Conservation (phyloP, 352 stramenopile genomes). For the Phytopythium cucurbitacearum region DNA sequence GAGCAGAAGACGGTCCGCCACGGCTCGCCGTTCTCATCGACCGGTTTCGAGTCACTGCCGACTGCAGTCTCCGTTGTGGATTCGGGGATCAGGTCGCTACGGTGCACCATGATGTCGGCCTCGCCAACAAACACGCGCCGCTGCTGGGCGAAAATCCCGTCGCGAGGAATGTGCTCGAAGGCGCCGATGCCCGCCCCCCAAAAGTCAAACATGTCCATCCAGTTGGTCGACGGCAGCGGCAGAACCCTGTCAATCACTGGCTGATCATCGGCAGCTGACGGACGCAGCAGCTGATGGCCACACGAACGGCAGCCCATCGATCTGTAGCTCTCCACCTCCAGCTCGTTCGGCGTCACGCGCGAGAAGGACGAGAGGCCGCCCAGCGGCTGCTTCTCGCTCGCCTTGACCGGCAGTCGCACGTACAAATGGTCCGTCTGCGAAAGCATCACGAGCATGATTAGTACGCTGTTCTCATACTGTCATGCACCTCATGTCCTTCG, state of each 20-base stretch:
- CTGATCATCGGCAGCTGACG: background rate
- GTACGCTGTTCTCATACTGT: background rate
- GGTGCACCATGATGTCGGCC: constrained; percentile 59
- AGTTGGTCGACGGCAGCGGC: constrained; percentile 74
- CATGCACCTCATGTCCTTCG: too few relatives aligned
- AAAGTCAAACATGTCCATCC: constrained; percentile 88
- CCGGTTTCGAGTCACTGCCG: too few relatives aligned
- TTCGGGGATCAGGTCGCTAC: constrained; percentile 21
- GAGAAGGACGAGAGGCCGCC: constrained; percentile 59
- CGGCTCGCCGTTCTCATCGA: constrained; percentile 15
- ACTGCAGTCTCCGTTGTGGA: too few relatives aligned
- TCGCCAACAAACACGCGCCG: constrained; percentile 59
- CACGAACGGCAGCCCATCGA: constrained; percentile 46
- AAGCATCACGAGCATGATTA: constrained; percentile 1
- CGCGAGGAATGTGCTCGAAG: constrained; percentile 74
- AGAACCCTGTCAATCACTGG: constrained; percentile 47
- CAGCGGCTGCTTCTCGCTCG: constrained; percentile 39
- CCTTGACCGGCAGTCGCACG: constrained; percentile 48
- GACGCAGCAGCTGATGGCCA: constrained; percentile 10
- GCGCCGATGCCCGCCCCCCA: constrained; percentile 73
- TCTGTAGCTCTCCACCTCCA: constrained; percentile 38
- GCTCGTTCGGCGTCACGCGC: constrained; percentile 33
- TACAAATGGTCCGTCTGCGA: constrained; percentile 45
- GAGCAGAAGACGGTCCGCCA: constrained; percentile 40
- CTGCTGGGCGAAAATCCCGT: constrained; percentile 52